These are phyloP conservation scores for Vaccinium macrocarpon DNA, from an alignment of 148 eudicot species.

Conservation along the genomic window DNA sequence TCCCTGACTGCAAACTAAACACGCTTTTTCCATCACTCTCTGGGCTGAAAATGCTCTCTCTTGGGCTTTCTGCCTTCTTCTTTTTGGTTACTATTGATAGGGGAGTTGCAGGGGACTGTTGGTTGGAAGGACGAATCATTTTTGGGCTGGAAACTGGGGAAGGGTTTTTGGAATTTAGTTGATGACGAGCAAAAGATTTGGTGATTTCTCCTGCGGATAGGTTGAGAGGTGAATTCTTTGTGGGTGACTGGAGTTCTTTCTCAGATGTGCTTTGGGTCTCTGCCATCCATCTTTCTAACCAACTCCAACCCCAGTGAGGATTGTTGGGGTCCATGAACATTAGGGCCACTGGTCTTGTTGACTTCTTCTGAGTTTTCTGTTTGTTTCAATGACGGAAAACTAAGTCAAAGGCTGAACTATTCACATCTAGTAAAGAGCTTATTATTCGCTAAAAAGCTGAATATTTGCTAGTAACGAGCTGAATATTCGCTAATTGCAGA, in stretches of 20 bases:
- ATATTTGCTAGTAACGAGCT: not conserved
- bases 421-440: not conserved
- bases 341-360: slow-evolving; percentile 53
- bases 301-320: slow-evolving; percentile 98
- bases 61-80: slow-evolving; percentile 46
- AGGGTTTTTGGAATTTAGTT: slow-evolving; percentile 40
- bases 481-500: slow-evolving; percentile 27
- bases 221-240: slow-evolving; percentile 18
- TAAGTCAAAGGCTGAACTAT: not conserved
- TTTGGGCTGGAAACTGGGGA: slow-evolving; percentile 30
- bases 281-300: slow-evolving; percentile 94
- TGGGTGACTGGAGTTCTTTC: slow-evolving; percentile 26
- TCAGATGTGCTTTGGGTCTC: slow-evolving; percentile 46
- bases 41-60: slow-evolving; percentile 35
- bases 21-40: slow-evolving; percentile 60
- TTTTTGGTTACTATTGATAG: slow-evolving; percentile 36
- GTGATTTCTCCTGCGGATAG: slow-evolving; percentile 37
- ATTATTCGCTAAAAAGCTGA: not conserved
- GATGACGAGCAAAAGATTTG: slow-evolving; percentile 53
- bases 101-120: slow-evolving; percentile 50
- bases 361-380: slow-evolving; percentile 91
- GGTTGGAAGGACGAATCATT: slow-evolving; percentile 32
- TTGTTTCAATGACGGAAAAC: slow-evolving; percentile 16
- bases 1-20: slow-evolving; percentile 53
- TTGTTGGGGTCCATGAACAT: slow-evolving; percentile 76